Conservation (phyloP, 83 land plant genomes). For the Diphasiastrum complanatum region DNA sequence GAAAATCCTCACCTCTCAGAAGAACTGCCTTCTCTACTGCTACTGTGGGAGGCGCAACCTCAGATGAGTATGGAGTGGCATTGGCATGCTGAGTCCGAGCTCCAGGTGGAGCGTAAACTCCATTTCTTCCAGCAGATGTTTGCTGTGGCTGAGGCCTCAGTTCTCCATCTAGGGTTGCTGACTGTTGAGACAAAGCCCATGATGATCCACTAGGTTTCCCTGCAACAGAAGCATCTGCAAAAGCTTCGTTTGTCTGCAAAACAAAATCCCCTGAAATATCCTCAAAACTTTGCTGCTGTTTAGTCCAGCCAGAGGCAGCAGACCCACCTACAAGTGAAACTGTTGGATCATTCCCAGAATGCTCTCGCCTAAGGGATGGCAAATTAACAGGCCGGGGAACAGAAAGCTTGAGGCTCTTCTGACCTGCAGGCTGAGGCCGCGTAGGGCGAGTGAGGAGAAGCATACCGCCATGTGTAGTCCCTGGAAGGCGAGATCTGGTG, state of each 20-base stretch:
- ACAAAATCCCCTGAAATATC: no score
- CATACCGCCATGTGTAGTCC: constrained; percentile 88
- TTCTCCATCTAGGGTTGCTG: no score
- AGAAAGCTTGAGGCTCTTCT: constrained; percentile 49
- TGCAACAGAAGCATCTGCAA: no score
- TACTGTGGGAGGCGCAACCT: background rate
- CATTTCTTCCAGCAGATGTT: constrained; percentile 23
- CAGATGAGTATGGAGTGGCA: background rate
- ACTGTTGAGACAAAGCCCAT: no score
- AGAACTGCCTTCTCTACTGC: constrained; percentile 51
- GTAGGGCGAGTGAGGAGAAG: constrained; percentile 54
- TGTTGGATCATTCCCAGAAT: constrained; percentile 56
- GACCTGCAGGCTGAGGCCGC: constrained; percentile 34
- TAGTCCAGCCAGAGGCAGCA: no score
- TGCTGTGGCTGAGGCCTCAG: no score
- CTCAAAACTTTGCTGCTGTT: no score
- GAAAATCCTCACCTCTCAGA: constrained; percentile 92
- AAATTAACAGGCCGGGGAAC: constrained; percentile 93
- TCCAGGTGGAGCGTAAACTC: constrained; percentile 54
- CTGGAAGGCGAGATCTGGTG: constrained; percentile 6
- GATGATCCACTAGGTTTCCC: no score
- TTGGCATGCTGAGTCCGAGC: constrained; percentile 21
- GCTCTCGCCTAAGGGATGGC: constrained; percentile 81
- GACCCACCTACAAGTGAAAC: no score
- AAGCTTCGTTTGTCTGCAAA: no score